Base-by-base conservation (phyloP, 2,329 filamentous ascomycete genomes). In the Juglanconis oblonga region DNA sequence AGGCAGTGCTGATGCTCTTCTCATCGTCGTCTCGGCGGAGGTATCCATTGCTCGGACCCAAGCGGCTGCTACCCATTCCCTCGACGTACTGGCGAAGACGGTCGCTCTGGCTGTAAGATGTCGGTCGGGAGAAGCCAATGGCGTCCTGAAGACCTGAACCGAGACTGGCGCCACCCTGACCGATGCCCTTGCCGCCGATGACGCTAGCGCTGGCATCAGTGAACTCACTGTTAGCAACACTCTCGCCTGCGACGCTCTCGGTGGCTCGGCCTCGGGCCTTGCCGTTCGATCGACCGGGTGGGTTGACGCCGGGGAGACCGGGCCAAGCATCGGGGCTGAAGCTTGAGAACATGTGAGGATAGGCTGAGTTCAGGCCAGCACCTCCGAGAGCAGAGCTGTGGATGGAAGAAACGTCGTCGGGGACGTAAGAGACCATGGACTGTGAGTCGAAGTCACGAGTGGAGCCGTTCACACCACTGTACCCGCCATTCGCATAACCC, bases 51-150 rank as follows among this genome's bases (percentile, higher is more conserved):
- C 83, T 80, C 33, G 81, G 81, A 49, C 86, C 86, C 64, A 85
- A 80, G 53, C 90, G 89, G 9, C 88, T 87, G 62, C 88, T 89
- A 14, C 60, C 57, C 50, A 59, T 56, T 67, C 88, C 92, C 74
- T 98, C 95, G 33, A 97, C 91, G 69, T 97, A 98, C 67, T 95
- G 90, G 77, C 95, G 96, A 63, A 99, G 82, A 52, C 95, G 91
- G 71, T 99, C 95, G 55, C 89, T 92, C 70, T 96, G 92, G 66
- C 85, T 95, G 72, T 83, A 85, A 2, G 83, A 85, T 3, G 82
- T 77, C 36, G 82, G 79, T 13, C 83, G 79, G 68, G 79, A 77
- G 79, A 76, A 91, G 79, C 81, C 92, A 85, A 85, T 85, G 24
- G 81, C 81, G 58, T 87, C 89, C 70, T 87, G 91, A 61, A 97